Percentiles rank a stretch among this genome's conserved stretches.
Evolutionary conservation across 805 yeast genomes (phyloP).

Genomic region (Saccharomycopsis selenospora): DNA sequence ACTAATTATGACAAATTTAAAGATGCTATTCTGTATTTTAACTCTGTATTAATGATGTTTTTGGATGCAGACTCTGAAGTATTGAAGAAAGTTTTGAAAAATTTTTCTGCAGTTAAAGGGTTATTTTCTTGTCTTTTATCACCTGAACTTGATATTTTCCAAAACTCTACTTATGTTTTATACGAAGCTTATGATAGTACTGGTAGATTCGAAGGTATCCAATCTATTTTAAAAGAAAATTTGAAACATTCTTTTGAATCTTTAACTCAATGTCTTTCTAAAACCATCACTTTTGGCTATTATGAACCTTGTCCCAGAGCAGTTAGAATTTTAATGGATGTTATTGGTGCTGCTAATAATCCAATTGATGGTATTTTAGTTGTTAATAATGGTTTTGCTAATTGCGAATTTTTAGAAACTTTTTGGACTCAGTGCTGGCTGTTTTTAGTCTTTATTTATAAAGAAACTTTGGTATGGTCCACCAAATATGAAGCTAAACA

Average conservation of each 20-base stretch:
- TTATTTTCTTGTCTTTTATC: slow-evolving; percentile 72
- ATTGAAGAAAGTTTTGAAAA: slow-evolving; percentile 33
- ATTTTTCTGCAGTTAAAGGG: slow-evolving; percentile 45
- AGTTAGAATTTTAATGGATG: slow-evolving; percentile 68
- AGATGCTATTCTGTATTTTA: slow-evolving; percentile 21
- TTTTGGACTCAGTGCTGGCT: slow-evolving; percentile 74
- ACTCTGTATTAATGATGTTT: slow-evolving; percentile 33
- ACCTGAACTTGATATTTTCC: slow-evolving; percentile 49
- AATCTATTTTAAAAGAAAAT: slow-evolving; percentile 40
- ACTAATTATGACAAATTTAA: slow-evolving; percentile 15
- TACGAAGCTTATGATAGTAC: slow-evolving; percentile 74
- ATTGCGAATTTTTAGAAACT: slow-evolving; percentile 27
- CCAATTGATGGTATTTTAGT: slow-evolving; percentile 54
- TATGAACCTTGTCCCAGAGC: slow-evolving; percentile 73
- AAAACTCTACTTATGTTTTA: slow-evolving; percentile 61
- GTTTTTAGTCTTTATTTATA: slow-evolving; percentile 61
- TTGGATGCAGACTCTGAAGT: slow-evolving; percentile 33
- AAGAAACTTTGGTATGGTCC: slow-evolving; percentile 73
- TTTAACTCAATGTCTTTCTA: slow-evolving; percentile 38
- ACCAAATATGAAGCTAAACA: slow-evolving; percentile 42
- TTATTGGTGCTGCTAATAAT: slow-evolving; percentile 53
- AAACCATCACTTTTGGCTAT: slow-evolving; percentile 39
- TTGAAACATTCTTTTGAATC: slow-evolving; percentile 43
- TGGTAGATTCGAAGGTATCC: slow-evolving; percentile 74
- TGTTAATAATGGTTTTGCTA: slow-evolving; percentile 28